Evolutionary conservation across 108 stramenopile genomes (phyloP), one percentile per base, ranked within the genome.

Genomic region (Schizochytrium sp.): DNA sequence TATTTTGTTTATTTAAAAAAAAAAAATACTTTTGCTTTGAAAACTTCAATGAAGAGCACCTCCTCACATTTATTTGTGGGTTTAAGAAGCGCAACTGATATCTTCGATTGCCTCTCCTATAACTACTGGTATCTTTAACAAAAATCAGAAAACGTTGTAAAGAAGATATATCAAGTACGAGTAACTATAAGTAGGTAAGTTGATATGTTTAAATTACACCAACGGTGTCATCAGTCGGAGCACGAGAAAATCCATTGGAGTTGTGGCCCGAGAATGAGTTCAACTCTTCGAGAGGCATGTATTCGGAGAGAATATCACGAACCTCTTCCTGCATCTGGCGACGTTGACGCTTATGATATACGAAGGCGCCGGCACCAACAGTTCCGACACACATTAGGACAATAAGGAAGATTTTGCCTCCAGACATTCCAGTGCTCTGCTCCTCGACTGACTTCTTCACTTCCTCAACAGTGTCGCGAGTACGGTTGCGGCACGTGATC

Each of bases 321-420:
- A 83, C 76, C 76, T 83, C 76, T 2, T 83, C 76, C 76, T 83
- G 76, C 76, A 83, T 83, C 47, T 83, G 76, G 76, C 76, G 76
- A 10, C 76, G 47, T 40, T 49, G 47, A 53, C 53, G 76, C 76
- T 83, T 83, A 47, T 83, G 76, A 2, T 83, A 83, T n/a, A 83
- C 76, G 40, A 83, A 83, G 53, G 53, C 53, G 28, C 50, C 76
- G 47, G 17, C 76, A n/a, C 76, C 76, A 40, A 83, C 76, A 28
- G 8, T 19, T 17, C 76, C 76, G 12, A 50, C 28, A 8, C 49
- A 47, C 28, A 55, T 55, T 47, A 83, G 10, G 76, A 83, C 28
- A 42, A 83, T 83, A 40, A 83, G 55, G 53, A 83, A 83, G 76
- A 83, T 83, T 2, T 49, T 55, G 8, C 50, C 76, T 17, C 76